Conservation (phyloP, 768 basidiomycete species). For the Tremella yokohamensis region DNA sequence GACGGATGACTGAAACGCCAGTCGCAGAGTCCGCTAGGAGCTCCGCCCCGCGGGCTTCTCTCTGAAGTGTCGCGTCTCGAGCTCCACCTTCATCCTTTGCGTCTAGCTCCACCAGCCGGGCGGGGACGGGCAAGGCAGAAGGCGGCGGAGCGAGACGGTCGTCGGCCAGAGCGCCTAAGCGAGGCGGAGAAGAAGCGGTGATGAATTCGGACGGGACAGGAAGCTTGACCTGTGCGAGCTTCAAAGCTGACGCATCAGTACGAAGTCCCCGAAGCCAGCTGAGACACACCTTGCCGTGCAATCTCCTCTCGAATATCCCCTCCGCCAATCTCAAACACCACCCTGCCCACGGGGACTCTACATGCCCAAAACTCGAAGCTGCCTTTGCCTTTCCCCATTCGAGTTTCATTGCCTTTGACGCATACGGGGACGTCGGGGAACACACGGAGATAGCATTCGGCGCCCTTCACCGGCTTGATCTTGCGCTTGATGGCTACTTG, state of each 20-base stretch:
- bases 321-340: constrained; percentile 92
- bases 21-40: too few species aligned
- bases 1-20: too few species aligned
- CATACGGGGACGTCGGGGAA: constrained; percentile 98
- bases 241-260: constrained; percentile 61
- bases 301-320: constrained; percentile 83
- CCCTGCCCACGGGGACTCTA: constrained; percentile 81
- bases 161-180: constrained; percentile 49
- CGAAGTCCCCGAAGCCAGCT: neutral
- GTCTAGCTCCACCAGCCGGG: constrained; percentile 25
- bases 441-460: constrained; percentile 78
- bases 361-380: constrained; percentile 92
- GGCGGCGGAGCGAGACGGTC: constrained; percentile 21
- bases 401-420: constrained; percentile 96
- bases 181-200: constrained; percentile 62
- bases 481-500: constrained; percentile 86
- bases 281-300: constrained; percentile 72
- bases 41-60: neutral
- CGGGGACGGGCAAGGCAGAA: constrained; percentile 26
- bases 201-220: constrained; percentile 88
- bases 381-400: constrained; percentile 99
- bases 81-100: constrained; percentile 28
- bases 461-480: constrained; percentile 82
- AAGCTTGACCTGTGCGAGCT: constrained; percentile 79
- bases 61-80: neutral